These are phyloP conservation scores for Nicotiana attenuata DNA, from an alignment of 257 asterid species.

Conservation along the genomic window DNA sequence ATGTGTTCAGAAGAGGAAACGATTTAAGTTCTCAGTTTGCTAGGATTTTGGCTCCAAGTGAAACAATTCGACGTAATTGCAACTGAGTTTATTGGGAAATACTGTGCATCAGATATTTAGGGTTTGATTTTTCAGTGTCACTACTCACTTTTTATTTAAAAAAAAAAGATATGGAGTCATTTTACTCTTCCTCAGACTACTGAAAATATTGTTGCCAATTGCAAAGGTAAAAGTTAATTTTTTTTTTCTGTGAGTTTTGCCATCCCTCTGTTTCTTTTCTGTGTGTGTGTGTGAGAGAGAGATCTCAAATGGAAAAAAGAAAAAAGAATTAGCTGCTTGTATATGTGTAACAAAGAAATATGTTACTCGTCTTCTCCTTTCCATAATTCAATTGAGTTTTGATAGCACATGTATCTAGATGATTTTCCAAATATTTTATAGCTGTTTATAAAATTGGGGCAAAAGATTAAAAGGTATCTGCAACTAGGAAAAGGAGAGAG, in stretches of 20 bases:
- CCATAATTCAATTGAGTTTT: too few relatives aligned
- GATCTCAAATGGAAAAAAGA: too few relatives aligned
- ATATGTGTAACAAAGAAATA: background rate
- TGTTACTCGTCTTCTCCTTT: background rate
- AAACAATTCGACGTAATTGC: background rate
- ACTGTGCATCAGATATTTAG: background rate
- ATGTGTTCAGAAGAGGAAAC: background rate
- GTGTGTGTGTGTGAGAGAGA: background rate
- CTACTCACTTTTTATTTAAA: background rate
- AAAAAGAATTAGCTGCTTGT: background rate
- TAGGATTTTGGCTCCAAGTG: background rate
- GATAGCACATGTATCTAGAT: background rate
- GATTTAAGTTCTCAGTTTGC: background rate
- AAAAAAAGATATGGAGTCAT: background rate
- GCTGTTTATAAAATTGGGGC: too few relatives aligned
- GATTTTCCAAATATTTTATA: background rate
- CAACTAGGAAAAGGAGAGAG: too few relatives aligned
- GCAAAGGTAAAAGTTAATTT: background rate
- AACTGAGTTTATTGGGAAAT: background rate
- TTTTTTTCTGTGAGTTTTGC: background rate
- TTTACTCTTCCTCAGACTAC: background rate
- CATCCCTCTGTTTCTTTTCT: background rate
- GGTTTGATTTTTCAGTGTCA: background rate
- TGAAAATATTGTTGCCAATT: background rate
- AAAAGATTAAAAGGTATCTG: too few relatives aligned